Evolutionary conservation across 306 rosid species (phyloP).

Genomic region (Senna siamea): DNA sequence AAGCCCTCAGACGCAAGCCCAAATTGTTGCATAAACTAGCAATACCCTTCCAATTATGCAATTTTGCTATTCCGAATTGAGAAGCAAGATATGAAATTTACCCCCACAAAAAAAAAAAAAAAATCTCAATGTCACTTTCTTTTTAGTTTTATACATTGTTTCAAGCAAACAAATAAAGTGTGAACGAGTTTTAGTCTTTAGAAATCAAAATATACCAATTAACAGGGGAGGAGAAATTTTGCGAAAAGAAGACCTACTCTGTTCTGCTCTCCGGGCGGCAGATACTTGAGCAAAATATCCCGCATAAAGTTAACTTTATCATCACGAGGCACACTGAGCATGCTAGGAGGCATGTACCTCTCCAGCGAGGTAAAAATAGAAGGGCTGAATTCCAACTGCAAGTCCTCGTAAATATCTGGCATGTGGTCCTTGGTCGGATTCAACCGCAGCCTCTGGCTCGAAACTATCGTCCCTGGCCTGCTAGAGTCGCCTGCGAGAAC

Average conservation of each 20-base stretch:
- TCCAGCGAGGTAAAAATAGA: slow-evolving; percentile 55
- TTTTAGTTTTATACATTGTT: background rate
- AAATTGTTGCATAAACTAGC: background rate
- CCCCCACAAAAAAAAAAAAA: background rate
- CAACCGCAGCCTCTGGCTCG: slow-evolving; percentile 51
- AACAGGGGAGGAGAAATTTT: too few relatives aligned
- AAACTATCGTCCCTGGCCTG: slow-evolving; percentile 11
- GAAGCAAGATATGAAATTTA: slow-evolving; percentile 12
- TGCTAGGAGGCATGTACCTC: slow-evolving; percentile 49
- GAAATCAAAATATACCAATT: background rate
- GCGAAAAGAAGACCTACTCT: slow-evolving; percentile 42
- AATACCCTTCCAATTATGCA: background rate
- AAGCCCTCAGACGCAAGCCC: background rate
- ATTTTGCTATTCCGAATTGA: slow-evolving; percentile 6
- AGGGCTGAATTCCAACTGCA: slow-evolving; percentile 51
- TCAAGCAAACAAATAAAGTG: background rate
- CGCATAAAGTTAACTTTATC: slow-evolving; percentile 57
- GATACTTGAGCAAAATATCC: slow-evolving; percentile 53
- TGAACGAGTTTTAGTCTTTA: background rate
- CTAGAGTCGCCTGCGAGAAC: background rate
- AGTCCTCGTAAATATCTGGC: slow-evolving; percentile 52
- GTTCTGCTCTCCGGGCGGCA: slow-evolving; percentile 47
- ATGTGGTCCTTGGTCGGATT: slow-evolving; percentile 60
- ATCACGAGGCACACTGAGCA: slow-evolving; percentile 48
- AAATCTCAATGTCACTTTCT: background rate